Percentiles rank a stretch among this genome's conserved stretches.
These are phyloP conservation scores for Wickerhamomyces strasburgensis DNA, from an alignment of 805 yeast genomes.

Conservation along the genomic window DNA sequence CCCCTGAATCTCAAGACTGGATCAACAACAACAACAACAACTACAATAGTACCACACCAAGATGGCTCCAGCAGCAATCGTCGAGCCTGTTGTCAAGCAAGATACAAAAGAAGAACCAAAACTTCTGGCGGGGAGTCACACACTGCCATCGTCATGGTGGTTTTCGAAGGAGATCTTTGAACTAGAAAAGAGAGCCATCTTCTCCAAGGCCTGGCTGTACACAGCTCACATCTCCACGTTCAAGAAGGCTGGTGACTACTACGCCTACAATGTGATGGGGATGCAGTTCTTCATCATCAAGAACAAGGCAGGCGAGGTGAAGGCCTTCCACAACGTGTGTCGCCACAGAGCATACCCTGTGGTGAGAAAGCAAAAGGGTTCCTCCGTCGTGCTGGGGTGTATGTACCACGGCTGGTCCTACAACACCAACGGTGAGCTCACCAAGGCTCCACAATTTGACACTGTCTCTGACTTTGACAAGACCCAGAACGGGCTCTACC, in stretches of 20 bases:
- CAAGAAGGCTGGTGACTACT: constrained; percentile 54
- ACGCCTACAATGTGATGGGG: constrained; percentile 44
- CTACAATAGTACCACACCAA: not conserved
- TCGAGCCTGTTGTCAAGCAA: constrained; percentile 24
- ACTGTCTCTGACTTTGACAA: constrained; percentile 53
- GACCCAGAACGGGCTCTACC: constrained; percentile 49
- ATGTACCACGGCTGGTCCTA: constrained; percentile 65
- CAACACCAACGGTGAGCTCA: constrained; percentile 53
- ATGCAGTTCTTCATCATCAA: constrained; percentile 52
- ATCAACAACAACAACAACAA: constrained; percentile 1
- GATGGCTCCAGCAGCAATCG: constrained; percentile 21
- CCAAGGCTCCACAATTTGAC: constrained; percentile 60
- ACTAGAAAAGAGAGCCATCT: constrained; percentile 52
- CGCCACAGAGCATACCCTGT: constrained; percentile 65
- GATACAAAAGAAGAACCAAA: constrained; percentile 23
- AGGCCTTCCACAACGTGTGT: constrained; percentile 61
- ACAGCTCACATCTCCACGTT: constrained; percentile 49
- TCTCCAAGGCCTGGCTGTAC: constrained; percentile 52
- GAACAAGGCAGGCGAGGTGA: constrained; percentile 45
- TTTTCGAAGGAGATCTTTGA: constrained; percentile 53
- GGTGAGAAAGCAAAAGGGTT: constrained; percentile 52
- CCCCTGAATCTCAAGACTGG: not conserved
- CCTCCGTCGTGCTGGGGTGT: constrained; percentile 54
- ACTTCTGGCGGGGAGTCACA: constrained; percentile 38
- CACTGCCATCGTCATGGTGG: constrained; percentile 67